phyloP scores from a whole-genome alignment of 768 basidiomycete species.

The Chalciporus piperatus region DNA sequence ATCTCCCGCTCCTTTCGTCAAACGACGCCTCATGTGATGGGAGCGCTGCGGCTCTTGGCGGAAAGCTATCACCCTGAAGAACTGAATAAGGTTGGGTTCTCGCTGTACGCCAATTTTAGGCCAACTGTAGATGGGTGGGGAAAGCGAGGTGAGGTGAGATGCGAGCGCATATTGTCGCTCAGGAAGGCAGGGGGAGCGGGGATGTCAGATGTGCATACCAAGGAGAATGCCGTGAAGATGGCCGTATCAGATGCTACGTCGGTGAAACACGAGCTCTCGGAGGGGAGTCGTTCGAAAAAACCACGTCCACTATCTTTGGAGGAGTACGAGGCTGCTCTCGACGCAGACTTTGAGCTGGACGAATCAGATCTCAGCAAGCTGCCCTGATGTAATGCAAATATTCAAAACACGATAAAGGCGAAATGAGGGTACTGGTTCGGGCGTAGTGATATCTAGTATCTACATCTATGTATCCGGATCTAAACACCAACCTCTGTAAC shows the following conservation, averaged over 20 bases:
- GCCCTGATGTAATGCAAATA: slow-evolving; percentile 1
- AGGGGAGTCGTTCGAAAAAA: slow-evolving; percentile 41
- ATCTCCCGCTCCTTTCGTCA: slow-evolving; percentile 78
- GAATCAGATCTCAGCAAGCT: slow-evolving; percentile 36
- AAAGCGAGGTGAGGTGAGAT: slow-evolving; percentile 69
- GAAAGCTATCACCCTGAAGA: slow-evolving; percentile 55
- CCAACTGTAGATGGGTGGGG: slow-evolving; percentile 86
- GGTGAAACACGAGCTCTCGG: slow-evolving; percentile 8
- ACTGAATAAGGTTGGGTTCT: slow-evolving; percentile 66
- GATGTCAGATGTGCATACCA: slow-evolving; percentile 7
- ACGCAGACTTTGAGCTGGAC: slow-evolving; percentile 46
- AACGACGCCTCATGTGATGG: slow-evolving; percentile 73
- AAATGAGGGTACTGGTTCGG: slow-evolving; percentile 17
- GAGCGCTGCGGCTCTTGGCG: slow-evolving; percentile 69
- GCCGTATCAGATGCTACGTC: background rate
- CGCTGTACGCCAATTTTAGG: slow-evolving; percentile 84
- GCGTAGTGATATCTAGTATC: slow-evolving; percentile 15
- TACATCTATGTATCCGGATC: slow-evolving; percentile 25
- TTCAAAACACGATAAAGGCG: background rate
- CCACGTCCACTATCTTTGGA: slow-evolving; percentile 39
- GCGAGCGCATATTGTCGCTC: slow-evolving; percentile 63
- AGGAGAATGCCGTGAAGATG: background rate
- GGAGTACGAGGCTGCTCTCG: slow-evolving; percentile 52
- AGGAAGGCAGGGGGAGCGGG: slow-evolving; percentile 35
- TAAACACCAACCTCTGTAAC: slow-evolving; percentile 1